These are phyloP conservation scores for Nicotiana knightiana DNA, from an alignment of 257 asterid genomes.

Conservation along the genomic window DNA sequence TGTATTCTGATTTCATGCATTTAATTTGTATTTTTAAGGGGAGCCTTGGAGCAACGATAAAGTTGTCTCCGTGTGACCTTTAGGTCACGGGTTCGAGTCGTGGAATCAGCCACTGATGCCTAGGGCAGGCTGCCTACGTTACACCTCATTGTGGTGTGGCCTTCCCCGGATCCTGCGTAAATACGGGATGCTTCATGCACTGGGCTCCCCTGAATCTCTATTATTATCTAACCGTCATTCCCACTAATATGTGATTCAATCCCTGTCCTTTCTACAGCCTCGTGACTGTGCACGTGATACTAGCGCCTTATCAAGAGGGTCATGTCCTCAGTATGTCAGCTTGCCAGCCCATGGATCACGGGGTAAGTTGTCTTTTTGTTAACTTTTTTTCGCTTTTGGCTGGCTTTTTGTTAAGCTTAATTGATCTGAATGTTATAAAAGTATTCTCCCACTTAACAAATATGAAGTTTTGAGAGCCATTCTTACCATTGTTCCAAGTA, in stretches of 20 bases:
- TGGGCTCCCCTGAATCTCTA: background rate
- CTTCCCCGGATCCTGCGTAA: too few relatives aligned
- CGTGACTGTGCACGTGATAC: conserved; percentile 12
- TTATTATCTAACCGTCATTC: background rate
- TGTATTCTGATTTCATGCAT: background rate
- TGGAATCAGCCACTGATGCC: too few relatives aligned
- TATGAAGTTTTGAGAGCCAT: background rate
- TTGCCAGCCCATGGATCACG: conserved; percentile 48
- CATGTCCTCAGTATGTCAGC: conserved; percentile 69
- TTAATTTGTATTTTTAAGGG: too few relatives aligned
- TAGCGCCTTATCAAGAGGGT: conserved; percentile 16
- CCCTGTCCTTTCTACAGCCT: conserved; percentile 1
- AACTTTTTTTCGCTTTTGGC: background rate
- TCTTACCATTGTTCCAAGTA: background rate
- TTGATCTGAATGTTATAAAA: background rate
- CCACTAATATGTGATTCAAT: background rate
- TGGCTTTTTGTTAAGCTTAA: background rate
- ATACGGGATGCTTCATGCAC: too few relatives aligned
- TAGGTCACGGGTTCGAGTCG: too few relatives aligned
- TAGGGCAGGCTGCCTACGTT: too few relatives aligned
- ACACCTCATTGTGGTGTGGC: too few relatives aligned
- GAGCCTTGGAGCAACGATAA: too few relatives aligned
- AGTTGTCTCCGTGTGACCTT: too few relatives aligned
- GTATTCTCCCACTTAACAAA: background rate
- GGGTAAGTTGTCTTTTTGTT: conserved; percentile 34